A percentile compares a stretch with the other conserved stretches of the same genome.
Evolutionary conservation across 2,329 filamentous ascomycete species (phyloP).

Genomic region (Ustilaginoidea virens): DNA sequence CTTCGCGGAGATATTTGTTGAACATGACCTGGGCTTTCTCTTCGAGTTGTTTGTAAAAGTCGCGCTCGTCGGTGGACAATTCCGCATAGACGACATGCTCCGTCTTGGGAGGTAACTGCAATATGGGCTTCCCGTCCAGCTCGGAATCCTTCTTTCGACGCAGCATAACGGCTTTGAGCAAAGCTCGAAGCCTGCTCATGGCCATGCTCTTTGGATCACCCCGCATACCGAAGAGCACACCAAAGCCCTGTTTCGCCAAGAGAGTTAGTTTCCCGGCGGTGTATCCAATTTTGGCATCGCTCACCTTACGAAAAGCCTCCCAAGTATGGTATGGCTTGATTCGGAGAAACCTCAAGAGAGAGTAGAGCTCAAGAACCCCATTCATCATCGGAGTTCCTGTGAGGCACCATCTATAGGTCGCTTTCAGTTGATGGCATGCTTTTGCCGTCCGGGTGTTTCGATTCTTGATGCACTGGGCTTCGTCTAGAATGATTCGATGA

Average conservation of each 20-base stretch:
- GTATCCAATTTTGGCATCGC: too few relatives aligned
- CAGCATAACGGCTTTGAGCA: conserved; percentile 69
- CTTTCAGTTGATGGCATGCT: conserved; percentile 49
- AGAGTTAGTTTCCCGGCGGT: too few relatives aligned
- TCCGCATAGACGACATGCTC: conserved; percentile 64
- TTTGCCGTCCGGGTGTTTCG: conserved; percentile 55
- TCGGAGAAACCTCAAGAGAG: conserved; percentile 59
- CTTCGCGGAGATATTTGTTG: conserved; percentile 58
- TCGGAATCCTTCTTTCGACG: conserved; percentile 67
- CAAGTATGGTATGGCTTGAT: conserved; percentile 60
- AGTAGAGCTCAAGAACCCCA: conserved; percentile 59
- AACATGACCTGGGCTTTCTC: conserved; percentile 51
- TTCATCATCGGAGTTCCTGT: conserved; percentile 89
- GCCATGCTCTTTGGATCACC: conserved; percentile 41
- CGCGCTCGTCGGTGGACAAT: conserved; percentile 56
- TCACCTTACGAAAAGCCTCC: conserved; percentile 42
- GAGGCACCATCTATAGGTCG: conserved; percentile 63
- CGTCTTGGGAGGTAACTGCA: conserved; percentile 59
- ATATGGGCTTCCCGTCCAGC: conserved; percentile 67
- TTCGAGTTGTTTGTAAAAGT: conserved; percentile 66
- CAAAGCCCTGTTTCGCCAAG: conserved; percentile 21
- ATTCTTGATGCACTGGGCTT: conserved; percentile 75
- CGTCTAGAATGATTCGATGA: conserved; percentile 70
- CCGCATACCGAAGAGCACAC: conserved; percentile 18
- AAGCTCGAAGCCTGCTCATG: conserved; percentile 56